Evolutionary conservation across 495 filamentous ascomycete genomes (phyloP).

Genomic region (Neurospora sp.): DNA sequence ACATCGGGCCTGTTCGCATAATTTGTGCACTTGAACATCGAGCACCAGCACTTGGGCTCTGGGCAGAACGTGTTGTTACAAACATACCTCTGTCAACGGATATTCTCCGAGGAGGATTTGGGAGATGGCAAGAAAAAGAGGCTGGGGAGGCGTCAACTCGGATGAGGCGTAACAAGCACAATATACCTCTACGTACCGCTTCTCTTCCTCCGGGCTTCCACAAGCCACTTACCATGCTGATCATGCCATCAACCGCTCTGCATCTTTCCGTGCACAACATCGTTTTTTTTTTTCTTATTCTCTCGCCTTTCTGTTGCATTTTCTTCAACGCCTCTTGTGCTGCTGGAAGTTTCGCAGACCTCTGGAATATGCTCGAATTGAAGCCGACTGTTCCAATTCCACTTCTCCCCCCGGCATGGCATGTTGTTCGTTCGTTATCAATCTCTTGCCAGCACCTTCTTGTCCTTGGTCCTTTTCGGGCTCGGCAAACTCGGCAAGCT

Average conservation of each 20-base stretch:
- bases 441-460: too few species aligned
- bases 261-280: neutral
- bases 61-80: neutral
- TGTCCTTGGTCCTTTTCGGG: neutral
- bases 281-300: neutral
- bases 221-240: neutral
- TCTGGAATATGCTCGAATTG: neutral
- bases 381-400: neutral
- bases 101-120: neutral
- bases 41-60: neutral
- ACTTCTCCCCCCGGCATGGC: neutral
- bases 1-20: neutral
- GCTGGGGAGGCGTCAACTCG: neutral
- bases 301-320: neutral
- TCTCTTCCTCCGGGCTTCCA: neutral
- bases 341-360: neutral
- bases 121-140: neutral
- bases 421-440: neutral
- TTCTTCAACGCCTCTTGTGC: neutral
- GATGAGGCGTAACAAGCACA: neutral
- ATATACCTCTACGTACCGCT: neutral
- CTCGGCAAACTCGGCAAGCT: neutral
- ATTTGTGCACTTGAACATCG: neutral
- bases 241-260: neutral
- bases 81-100: neutral